phyloP scores from a whole-genome alignment of 2,329 filamentous ascomycete species.

The Alternaria angustiovoidea region DNA sequence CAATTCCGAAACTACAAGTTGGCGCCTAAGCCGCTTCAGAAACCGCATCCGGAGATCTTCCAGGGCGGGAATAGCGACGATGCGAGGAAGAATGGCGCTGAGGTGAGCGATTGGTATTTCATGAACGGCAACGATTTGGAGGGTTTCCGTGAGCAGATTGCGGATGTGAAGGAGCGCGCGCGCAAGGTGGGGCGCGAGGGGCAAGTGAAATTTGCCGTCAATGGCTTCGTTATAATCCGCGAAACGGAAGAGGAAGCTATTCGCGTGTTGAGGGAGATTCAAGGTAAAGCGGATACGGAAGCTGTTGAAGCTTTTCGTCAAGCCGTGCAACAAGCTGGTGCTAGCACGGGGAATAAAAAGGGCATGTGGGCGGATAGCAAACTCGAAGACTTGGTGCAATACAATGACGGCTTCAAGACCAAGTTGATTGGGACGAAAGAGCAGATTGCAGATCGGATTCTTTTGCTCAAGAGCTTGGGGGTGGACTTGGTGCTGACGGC shows the following conservation, averaged over 20 bases:
- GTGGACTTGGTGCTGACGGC: conserved; percentile 57
- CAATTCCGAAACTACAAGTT: conserved; percentile 61
- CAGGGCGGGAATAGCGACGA: conserved; percentile 63
- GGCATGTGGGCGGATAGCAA: conserved; percentile 64
- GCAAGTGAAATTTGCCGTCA: conserved; percentile 60
- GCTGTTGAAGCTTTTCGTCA: conserved; percentile 60
- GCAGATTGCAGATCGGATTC: conserved; percentile 60
- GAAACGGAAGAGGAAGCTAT: conserved; percentile 62
- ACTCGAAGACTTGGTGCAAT: conserved; percentile 63
- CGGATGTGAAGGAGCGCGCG: conserved; percentile 58
- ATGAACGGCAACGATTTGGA: conserved; percentile 66
- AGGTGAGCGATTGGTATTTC: conserved; percentile 62
- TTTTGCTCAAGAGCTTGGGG: conserved; percentile 51
- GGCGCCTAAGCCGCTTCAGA: conserved; percentile 60
- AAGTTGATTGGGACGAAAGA: conserved; percentile 63
- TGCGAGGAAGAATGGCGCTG: conserved; percentile 59
- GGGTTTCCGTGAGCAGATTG: conserved; percentile 61
- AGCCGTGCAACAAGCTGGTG: conserved; percentile 61
- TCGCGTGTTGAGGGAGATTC: conserved; percentile 59
- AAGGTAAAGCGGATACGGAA: conserved; percentile 61
- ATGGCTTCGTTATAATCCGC: conserved; percentile 60
- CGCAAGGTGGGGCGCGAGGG: conserved; percentile 54
- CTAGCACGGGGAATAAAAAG: conserved; percentile 57
- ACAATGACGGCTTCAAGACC: conserved; percentile 65
- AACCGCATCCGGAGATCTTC: conserved; percentile 62